Evolutionary conservation across 1,139 yeast genomes (phyloP).

Genomic region (Suhomyces coccinellae): DNA sequence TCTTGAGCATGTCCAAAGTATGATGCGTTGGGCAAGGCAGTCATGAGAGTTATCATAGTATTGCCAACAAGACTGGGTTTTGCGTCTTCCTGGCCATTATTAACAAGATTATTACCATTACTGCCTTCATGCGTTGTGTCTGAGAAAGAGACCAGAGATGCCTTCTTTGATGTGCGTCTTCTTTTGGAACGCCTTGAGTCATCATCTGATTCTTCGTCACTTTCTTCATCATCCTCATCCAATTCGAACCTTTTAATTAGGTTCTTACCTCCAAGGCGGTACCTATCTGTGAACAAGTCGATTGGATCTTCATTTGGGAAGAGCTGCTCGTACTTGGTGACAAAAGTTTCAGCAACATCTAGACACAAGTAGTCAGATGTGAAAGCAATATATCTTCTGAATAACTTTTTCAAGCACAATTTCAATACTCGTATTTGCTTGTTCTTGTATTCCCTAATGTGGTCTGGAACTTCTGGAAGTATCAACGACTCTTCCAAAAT

Average conservation of each 20-base stretch:
- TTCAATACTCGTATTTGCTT: slow-evolving; percentile 27
- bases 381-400: slow-evolving; percentile 31
- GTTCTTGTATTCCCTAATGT: slow-evolving; percentile 20
- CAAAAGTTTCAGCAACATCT: slow-evolving; percentile 64
- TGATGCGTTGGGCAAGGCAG: slow-evolving; percentile 53
- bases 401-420: slow-evolving; percentile 26
- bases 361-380: slow-evolving; percentile 59
- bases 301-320: slow-evolving; percentile 62
- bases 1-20: slow-evolving; percentile 46
- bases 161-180: slow-evolving; percentile 17
- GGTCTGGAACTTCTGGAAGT: slow-evolving; percentile 24
- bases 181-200: slow-evolving; percentile 23
- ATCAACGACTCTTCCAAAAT: slow-evolving; percentile 21
- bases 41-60: slow-evolving; percentile 52
- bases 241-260: slow-evolving; percentile 47
- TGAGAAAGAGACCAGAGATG: slow-evolving; percentile 10
- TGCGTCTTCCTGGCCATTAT: slow-evolving; percentile 14
- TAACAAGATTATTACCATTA: slow-evolving; percentile 10
- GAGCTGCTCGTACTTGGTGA: slow-evolving; percentile 60
- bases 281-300: slow-evolving; percentile 46
- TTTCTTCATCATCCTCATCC: slow-evolving; percentile 28
- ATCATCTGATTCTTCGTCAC: slow-evolving; percentile 18
- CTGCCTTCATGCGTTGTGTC: slow-evolving; percentile 2
- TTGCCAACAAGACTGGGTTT: slow-evolving; percentile 47
- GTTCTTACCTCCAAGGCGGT: slow-evolving; percentile 42